Percentiles rank a stretch among this genome's conserved stretches.
These are phyloP conservation scores for Purshia tridentata DNA, from an alignment of 306 rosid genomes.

Conservation along the genomic window DNA sequence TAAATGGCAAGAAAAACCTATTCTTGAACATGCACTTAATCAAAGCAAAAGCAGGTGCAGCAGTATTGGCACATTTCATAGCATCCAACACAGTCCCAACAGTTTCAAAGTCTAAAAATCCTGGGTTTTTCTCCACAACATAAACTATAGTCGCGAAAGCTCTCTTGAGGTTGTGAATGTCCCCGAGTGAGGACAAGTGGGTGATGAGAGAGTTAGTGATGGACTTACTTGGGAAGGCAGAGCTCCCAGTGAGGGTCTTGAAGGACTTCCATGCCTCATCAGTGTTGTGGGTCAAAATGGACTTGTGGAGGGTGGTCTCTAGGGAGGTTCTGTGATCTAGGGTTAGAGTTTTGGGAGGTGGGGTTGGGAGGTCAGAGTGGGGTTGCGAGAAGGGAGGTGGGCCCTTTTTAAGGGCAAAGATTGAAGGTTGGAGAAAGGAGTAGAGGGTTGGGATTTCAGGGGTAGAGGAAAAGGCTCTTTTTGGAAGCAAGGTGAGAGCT, in stretches of 20 bases:
- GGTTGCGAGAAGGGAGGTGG: conserved; percentile 30
- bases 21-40: conserved; percentile 65
- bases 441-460: conserved; percentile 62
- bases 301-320: conserved; percentile 64
- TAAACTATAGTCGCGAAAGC: conserved; percentile 71
- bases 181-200: conserved; percentile 65
- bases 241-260: conserved; percentile 64
- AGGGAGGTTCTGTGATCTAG: conserved; percentile 39
- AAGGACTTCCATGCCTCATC: conserved; percentile 91
- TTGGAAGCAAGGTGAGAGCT: conserved; percentile 28
- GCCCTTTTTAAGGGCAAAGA: conserved; percentile 51
- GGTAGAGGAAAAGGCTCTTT: conserved; percentile 45
- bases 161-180: conserved; percentile 69
- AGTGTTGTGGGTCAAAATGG: conserved; percentile 49
- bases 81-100: conserved; percentile 50
- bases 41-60: conserved; percentile 80
- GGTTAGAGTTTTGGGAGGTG: conserved; percentile 40
- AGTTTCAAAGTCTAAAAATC: conserved; percentile 43
- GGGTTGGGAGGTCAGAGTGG: conserved; percentile 34
- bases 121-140: conserved; percentile 59
- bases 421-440: conserved; percentile 86
- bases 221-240: conserved; percentile 67
- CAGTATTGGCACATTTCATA: conserved; percentile 64
- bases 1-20: conserved; percentile 63
- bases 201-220: conserved; percentile 67